Conservation (phyloP, 805 yeast genomes). For the Myxozyma nipponensis region DNA sequence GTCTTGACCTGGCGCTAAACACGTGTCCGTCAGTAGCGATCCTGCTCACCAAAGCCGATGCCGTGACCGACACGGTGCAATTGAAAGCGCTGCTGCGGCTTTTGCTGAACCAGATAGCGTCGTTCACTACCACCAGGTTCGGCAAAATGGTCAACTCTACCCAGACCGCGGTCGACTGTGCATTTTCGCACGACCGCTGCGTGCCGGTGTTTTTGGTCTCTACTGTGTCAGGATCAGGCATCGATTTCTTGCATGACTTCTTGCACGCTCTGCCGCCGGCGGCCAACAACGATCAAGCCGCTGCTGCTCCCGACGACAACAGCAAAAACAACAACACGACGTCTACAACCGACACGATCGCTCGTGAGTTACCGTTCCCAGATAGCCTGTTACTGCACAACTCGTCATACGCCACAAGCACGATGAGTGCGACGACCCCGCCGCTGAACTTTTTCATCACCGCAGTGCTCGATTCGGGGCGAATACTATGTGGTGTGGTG, state of each 20-base stretch:
- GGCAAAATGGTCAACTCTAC: slow-evolving; percentile 25
- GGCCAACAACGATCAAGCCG: background rate
- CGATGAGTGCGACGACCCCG: background rate
- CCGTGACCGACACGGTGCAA: slow-evolving; percentile 11
- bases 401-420: slow-evolving; percentile 8
- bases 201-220: slow-evolving; percentile 27
- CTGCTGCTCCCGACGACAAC: background rate
- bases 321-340: background rate
- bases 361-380: too few relatives aligned
- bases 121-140: background rate
- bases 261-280: slow-evolving; percentile 5
- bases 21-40: slow-evolving; percentile 18
- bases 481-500: slow-evolving; percentile 23
- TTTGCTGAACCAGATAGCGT: slow-evolving; percentile 12
- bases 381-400: slow-evolving; percentile 19
- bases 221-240: slow-evolving; percentile 21
- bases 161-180: slow-evolving; percentile 17
- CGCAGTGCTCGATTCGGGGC: slow-evolving; percentile 23
- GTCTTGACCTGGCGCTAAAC: slow-evolving; percentile 14
- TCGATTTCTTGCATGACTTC: slow-evolving; percentile 17
- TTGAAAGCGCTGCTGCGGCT: slow-evolving; percentile 11
- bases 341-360: background rate
- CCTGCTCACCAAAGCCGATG: slow-evolving; percentile 22
- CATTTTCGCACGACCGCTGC: slow-evolving; percentile 8
- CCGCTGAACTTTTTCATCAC: slow-evolving; percentile 21